Percentiles rank a stretch among this genome's conserved stretches.
phyloP scores from a whole-genome alignment of 2,329 filamentous ascomycete genomes.

The Colletotrichum sublineola region DNA sequence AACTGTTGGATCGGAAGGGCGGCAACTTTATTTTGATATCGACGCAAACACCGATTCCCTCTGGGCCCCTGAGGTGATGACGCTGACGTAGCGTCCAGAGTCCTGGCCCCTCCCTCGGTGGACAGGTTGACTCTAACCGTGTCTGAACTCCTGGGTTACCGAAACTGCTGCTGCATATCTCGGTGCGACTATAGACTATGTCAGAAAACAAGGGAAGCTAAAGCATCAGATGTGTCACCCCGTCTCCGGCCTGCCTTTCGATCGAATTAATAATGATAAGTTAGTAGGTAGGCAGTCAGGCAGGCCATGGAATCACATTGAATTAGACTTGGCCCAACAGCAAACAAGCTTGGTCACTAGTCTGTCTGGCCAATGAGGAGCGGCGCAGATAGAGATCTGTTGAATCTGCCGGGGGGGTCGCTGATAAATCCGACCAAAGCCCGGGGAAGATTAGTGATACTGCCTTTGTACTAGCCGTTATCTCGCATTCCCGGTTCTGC shows the following conservation, averaged over 20 bases:
- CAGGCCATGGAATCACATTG: not conserved
- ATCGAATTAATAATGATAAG: conserved; percentile 22
- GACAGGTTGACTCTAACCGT: conserved; percentile 1
- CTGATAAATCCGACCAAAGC: conserved; percentile 37
- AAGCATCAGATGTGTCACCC: not conserved
- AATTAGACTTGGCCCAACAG: not conserved
- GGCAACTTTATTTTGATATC: not conserved
- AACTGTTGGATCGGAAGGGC: not conserved
- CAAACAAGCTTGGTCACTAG: not conserved
- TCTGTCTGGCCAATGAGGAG: conserved; percentile 11
- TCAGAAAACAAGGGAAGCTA: not conserved
- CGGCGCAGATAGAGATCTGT: not conserved
- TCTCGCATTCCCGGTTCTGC: not conserved
- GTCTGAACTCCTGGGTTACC: not conserved
- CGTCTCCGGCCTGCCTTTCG: not conserved
- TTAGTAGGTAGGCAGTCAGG: too few species aligned
- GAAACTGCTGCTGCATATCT: not conserved
- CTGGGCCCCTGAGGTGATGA: too few species aligned
- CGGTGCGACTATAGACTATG: not conserved
- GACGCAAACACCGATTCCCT: not conserved
- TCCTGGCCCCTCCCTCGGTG: not conserved
- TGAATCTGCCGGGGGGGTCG: conserved; percentile 19
- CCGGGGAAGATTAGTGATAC: conserved; percentile 21
- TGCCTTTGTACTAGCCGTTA: conserved; percentile 16
- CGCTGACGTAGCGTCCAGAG: not conserved